phyloP scores from a whole-genome alignment of 768 basidiomycete genomes.

The Mycena leptocephala region DNA sequence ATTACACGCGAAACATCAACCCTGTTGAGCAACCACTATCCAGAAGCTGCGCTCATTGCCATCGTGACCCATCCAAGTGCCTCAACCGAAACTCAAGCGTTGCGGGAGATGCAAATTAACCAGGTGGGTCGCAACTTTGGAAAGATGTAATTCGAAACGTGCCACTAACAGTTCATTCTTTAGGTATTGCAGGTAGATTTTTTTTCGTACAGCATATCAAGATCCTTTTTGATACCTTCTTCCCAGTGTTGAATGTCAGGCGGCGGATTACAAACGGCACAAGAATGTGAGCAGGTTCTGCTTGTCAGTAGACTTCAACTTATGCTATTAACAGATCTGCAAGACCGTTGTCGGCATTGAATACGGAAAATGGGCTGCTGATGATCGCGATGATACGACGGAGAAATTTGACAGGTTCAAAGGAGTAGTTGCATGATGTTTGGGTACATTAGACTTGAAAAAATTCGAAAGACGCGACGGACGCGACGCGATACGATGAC shows the following conservation, averaged over 20 bases:
- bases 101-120: slow-evolving; percentile 20
- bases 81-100: slow-evolving; percentile 21
- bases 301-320: too few species aligned
- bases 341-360: slow-evolving; percentile 7
- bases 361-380: slow-evolving; percentile 8
- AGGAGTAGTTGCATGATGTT: too few species aligned
- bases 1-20: slow-evolving; percentile 12
- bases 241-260: slow-evolving; percentile 14
- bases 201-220: background rate
- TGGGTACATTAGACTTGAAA: too few species aligned
- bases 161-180: background rate
- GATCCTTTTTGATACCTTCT: background rate
- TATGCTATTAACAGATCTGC: slow-evolving; percentile 6
- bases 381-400: slow-evolving; percentile 17
- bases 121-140: background rate
- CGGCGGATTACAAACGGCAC: slow-evolving; percentile 14
- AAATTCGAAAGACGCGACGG: background rate
- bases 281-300: background rate
- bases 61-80: slow-evolving; percentile 13
- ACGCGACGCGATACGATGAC: background rate
- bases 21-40: slow-evolving; percentile 10
- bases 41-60: slow-evolving; percentile 21
- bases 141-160: background rate
- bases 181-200: slow-evolving; percentile 27
- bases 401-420: background rate